These are phyloP conservation scores for Ophiostoma novo-ulmi DNA, from an alignment of 2,329 filamentous ascomycete genomes.

Conservation along the genomic window DNA sequence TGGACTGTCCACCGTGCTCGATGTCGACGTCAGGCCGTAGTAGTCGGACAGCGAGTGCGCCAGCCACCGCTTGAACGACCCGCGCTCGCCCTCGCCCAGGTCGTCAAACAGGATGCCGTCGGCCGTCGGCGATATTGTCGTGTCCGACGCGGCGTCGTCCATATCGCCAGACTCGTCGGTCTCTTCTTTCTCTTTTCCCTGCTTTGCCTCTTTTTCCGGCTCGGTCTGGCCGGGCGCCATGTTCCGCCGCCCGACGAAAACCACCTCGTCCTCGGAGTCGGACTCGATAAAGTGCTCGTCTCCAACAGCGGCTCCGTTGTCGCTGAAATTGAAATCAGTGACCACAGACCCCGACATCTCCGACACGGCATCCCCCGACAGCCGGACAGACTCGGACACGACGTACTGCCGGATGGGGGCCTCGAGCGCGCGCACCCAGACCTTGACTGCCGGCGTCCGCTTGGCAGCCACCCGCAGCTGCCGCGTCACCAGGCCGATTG, in stretches of 20 bases:
- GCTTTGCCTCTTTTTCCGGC: too few species aligned
- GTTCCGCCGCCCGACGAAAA: slow-evolving; percentile 68
- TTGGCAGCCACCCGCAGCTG: slow-evolving; percentile 78
- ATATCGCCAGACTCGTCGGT: slow-evolving; percentile 20
- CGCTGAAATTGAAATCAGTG: slow-evolving; percentile 39
- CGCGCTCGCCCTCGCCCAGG: slow-evolving; percentile 66
- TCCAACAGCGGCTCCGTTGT: slow-evolving; percentile 36
- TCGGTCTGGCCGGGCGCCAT: slow-evolving; percentile 30
- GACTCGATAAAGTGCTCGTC: slow-evolving; percentile 6
- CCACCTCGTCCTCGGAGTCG: slow-evolving; percentile 64
- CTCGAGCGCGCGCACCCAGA: slow-evolving; percentile 77
- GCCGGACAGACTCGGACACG: slow-evolving; percentile 32
- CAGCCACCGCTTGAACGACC: slow-evolving; percentile 88
- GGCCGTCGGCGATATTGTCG: not conserved
- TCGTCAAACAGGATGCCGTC: slow-evolving; percentile 74
- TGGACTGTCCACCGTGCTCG: slow-evolving; percentile 65
- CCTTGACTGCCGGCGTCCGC: slow-evolving; percentile 69
- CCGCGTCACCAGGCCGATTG: slow-evolving; percentile 59
- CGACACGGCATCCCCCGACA: not conserved
- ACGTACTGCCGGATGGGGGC: slow-evolving; percentile 76
- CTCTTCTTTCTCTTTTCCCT: too few species aligned
- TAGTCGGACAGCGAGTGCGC: slow-evolving; percentile 89
- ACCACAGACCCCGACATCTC: slow-evolving; percentile 16
- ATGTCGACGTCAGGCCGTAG: slow-evolving; percentile 82
- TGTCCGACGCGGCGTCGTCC: slow-evolving; percentile 11